These are phyloP conservation scores for Calonectria honghensis DNA, from an alignment of 2,329 filamentous ascomycete species.

Conservation along the genomic window DNA sequence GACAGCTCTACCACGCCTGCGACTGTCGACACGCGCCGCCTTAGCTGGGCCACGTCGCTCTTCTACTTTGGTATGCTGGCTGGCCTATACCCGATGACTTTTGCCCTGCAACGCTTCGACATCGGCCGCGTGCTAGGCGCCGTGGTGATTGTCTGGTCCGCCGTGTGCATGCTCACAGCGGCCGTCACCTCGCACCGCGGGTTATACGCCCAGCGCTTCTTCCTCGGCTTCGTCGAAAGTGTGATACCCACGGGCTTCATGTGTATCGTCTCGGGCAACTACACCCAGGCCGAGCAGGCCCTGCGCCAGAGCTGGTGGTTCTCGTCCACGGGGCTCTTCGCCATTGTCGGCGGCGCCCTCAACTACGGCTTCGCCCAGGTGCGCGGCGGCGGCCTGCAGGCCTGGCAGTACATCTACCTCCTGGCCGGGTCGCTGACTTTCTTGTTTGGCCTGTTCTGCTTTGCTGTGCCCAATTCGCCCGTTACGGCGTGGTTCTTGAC, in stretches of 20 bases:
- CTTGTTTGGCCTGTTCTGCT: constrained; percentile 79
- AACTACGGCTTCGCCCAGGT: constrained; percentile 83
- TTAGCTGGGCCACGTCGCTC: constrained; percentile 85
- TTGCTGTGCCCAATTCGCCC: constrained; percentile 79
- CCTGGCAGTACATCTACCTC: constrained; percentile 84
- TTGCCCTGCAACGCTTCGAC: constrained; percentile 80
- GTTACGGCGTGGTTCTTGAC: constrained; percentile 82
- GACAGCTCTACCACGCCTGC: constrained; percentile 67
- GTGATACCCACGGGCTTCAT: constrained; percentile 81
- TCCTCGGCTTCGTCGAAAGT: constrained; percentile 77
- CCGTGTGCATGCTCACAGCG: constrained; percentile 81
- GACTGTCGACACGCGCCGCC: constrained; percentile 78
- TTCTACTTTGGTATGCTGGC: constrained; percentile 89
- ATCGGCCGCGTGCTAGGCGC: constrained; percentile 78
- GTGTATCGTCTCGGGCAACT: constrained; percentile 77
- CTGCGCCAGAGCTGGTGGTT: constrained; percentile 82
- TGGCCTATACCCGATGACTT: constrained; percentile 84
- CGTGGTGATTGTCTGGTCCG: constrained; percentile 79
- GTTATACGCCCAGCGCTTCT: constrained; percentile 80
- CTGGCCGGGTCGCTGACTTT: constrained; percentile 79
- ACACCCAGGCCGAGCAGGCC: constrained; percentile 79
- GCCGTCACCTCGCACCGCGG: constrained; percentile 78
- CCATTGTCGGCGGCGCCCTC: constrained; percentile 77
- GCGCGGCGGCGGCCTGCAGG: constrained; percentile 68
- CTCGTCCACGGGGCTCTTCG: constrained; percentile 75